Conservation (phyloP, 345 rosid species). For the Acer yangbiense region DNA sequence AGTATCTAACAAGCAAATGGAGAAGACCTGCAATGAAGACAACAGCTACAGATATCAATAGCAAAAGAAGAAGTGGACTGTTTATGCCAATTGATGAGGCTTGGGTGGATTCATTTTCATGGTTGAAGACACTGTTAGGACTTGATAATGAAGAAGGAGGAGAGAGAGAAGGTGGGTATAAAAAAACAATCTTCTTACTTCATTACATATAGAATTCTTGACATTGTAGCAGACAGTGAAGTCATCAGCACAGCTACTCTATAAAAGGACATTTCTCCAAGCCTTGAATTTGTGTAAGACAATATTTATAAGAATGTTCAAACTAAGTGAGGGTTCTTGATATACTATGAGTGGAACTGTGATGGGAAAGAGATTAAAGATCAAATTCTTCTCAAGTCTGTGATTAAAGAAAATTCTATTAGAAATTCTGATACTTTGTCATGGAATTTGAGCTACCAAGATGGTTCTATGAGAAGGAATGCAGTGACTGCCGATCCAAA, state of each 20-base stretch:
- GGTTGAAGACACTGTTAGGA: conserved; percentile 18
- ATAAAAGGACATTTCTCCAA: too few species aligned
- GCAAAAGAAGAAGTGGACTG: conserved; percentile 61
- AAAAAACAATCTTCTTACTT: conserved; percentile 25
- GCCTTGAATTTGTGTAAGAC: too few species aligned
- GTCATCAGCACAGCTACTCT: not conserved
- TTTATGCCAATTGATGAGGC: conserved; percentile 37
- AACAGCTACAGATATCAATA: conserved; percentile 47
- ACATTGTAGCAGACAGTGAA: conserved; percentile 27
- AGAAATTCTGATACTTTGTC: conserved; percentile 6
- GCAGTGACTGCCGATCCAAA: too few species aligned
- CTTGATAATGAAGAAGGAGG: conserved; percentile 23
- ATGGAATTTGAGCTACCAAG: conserved; percentile 18
- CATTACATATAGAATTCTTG: conserved; percentile 26
- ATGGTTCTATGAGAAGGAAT: not conserved
- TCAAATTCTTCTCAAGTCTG: not conserved
- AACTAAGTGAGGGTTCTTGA: not conserved
- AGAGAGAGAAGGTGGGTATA: conserved; percentile 31
- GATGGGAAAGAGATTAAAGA: not conserved
- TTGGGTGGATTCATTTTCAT: conserved; percentile 29
- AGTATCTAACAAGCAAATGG: conserved; percentile 60
- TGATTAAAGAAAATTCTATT: not conserved
- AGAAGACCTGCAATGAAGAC: conserved; percentile 56
- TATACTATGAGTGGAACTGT: conserved; percentile 15
- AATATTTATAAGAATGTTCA: not conserved